Conservation (phyloP, 495 filamentous ascomycete species). For the Tuber brumale region DNA sequence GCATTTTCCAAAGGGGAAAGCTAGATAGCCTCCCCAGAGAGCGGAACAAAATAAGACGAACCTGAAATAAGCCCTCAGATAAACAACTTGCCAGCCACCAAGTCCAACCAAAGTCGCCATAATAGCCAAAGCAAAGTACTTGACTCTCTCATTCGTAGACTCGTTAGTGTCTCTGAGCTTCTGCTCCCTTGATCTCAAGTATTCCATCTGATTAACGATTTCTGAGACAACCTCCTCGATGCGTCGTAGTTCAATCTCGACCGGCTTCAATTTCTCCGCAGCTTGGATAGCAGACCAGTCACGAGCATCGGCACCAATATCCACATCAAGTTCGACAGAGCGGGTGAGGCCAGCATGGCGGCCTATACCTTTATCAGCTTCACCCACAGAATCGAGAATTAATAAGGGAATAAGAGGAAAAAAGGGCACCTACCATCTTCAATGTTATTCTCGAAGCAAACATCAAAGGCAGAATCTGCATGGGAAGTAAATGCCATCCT, state of each 20-base stretch:
- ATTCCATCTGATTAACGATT: conserved; percentile 83
- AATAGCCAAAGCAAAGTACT: conserved; percentile 94
- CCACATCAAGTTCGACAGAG: conserved; percentile 90
- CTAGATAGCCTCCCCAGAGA: background rate
- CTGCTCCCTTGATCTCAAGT: conserved; percentile 83
- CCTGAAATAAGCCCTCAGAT: conserved; percentile 95
- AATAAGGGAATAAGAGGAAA: conserved; percentile 8
- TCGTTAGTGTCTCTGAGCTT: conserved; percentile 97
- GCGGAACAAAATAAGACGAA: conserved; percentile 39
- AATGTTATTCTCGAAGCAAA: conserved; percentile 90
- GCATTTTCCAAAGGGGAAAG: background rate
- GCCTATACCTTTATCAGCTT: conserved; percentile 12
- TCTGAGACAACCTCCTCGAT: conserved; percentile 82
- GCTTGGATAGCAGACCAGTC: conserved; percentile 97
- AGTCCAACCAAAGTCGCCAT: conserved; percentile 88
- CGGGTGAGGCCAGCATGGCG: conserved; percentile 56
- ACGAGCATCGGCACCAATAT: conserved; percentile 96
- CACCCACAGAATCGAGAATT: background rate
- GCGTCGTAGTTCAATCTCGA: conserved; percentile 89
- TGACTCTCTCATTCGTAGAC: conserved; percentile 97
- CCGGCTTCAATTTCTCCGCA: conserved; percentile 93
- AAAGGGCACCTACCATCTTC: conserved; percentile 53
- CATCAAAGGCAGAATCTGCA: conserved; percentile 88
- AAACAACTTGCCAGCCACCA: conserved; percentile 95
- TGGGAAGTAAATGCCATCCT: conserved; percentile 94